Evolutionary conservation across 1,139 yeast genomes (phyloP).

Genomic region (Pichia sp.): DNA sequence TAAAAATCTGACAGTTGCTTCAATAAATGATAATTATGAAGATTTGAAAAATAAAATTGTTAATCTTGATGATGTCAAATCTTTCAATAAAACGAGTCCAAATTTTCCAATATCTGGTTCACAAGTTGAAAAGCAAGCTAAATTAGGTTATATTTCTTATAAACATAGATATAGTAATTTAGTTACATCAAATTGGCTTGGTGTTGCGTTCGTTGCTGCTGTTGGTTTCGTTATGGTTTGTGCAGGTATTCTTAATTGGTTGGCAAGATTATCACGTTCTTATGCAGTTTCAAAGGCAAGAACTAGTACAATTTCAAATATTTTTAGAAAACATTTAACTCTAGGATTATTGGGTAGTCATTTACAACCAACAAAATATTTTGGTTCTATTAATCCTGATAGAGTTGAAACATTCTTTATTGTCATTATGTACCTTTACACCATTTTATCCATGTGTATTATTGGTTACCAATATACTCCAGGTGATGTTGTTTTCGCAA

Average conservation of each 20-base stretch:
- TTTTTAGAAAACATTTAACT: slow-evolving; percentile 37
- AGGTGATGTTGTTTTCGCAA: slow-evolving; percentile 35
- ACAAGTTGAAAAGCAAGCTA: slow-evolving; percentile 25
- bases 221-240: slow-evolving; percentile 42
- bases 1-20: not conserved
- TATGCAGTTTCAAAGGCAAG: slow-evolving; percentile 19
- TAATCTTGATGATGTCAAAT: slow-evolving; percentile 18
- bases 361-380: slow-evolving; percentile 27
- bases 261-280: slow-evolving; percentile 34
- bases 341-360: slow-evolving; percentile 47
- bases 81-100: slow-evolving; percentile 6
- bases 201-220: slow-evolving; percentile 42
- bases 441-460: slow-evolving; percentile 26
- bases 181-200: slow-evolving; percentile 40
- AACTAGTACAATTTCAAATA: slow-evolving; percentile 30
- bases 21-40: not conserved
- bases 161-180: slow-evolving; percentile 32
- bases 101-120: slow-evolving; percentile 14
- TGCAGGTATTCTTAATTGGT: slow-evolving; percentile 40
- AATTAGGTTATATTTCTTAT: slow-evolving; percentile 34
- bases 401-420: slow-evolving; percentile 53
- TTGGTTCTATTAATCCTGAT: slow-evolving; percentile 49
- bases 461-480: slow-evolving; percentile 38
- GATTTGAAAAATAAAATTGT: slow-evolving; percentile 2
- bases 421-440: slow-evolving; percentile 40